Evolutionary conservation across 2,329 filamentous ascomycete species (phyloP).

Genomic region (Neofusicoccum sp.): DNA sequence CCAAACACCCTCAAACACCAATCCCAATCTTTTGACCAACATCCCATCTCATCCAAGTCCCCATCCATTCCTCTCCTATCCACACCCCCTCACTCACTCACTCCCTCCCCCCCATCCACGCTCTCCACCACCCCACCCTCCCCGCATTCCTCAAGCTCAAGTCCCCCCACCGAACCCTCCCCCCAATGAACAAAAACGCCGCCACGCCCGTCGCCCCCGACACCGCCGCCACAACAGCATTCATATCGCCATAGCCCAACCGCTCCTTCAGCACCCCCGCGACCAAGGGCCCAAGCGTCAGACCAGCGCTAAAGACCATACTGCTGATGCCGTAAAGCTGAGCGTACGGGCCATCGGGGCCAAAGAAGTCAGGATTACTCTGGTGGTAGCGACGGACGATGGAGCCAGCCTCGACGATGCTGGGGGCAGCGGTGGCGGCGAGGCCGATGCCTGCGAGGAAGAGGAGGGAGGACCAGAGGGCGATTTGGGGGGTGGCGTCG

Average conservation of each 20-base stretch:
- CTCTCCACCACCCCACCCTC: neutral
- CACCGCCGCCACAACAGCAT: constrained; percentile 48
- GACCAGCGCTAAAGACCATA: constrained; percentile 59
- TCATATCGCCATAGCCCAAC: constrained; percentile 60
- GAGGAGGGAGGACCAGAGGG: constrained; percentile 33
- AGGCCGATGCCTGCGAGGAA: constrained; percentile 52
- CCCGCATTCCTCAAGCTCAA: neutral
- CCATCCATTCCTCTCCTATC: neutral
- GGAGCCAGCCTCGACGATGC: constrained; percentile 58
- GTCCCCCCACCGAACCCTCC: neutral
- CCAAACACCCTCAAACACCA: too few species aligned
- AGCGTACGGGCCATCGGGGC: constrained; percentile 58
- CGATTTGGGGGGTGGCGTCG: constrained; percentile 27
- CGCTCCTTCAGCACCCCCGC: constrained; percentile 52
- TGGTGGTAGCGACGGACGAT: constrained; percentile 57
- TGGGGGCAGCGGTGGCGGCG: constrained; percentile 53
- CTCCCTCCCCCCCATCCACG: neutral
- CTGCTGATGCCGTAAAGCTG: constrained; percentile 65
- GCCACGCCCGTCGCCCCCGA: constrained; percentile 36
- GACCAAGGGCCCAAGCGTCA: constrained; percentile 60
- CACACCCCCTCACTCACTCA: too few species aligned
- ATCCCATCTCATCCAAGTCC: too few species aligned
- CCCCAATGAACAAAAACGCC: constrained; percentile 31
- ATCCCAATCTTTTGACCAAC: too few species aligned
- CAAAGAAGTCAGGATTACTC: constrained; percentile 56